Base-by-base conservation (phyloP, 1,139 yeast species). In the Sugiyamaella grinbergsii region DNA sequence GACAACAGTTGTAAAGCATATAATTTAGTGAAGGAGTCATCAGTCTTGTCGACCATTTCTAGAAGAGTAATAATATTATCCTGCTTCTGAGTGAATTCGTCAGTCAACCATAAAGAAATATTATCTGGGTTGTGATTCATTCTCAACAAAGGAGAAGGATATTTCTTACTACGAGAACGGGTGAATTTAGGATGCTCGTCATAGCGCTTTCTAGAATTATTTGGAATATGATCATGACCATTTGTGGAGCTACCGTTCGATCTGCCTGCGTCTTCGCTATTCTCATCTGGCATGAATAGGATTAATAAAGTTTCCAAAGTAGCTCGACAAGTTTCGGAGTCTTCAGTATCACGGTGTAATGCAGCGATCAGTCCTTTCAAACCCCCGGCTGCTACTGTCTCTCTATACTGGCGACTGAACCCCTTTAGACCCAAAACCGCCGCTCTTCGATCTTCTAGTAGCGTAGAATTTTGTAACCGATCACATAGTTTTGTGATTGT, bases 61-160 rank as follows among this genome's bases (percentile, higher is more conserved):
- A 89, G 71, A 44, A 90, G 69, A 3, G 80, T 69, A 20, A 77
- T 74, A 39, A 93, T 74, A 24, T 81, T 77, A 26, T 80, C 83
- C 34, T 75, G 69, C 42, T 69, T 66, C 61, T 66, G 94, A 1
- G 93, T 86, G 61, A 94, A 75, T 59, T 90, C 98, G 69, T 94
- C 98, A 0, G 98, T 90, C 37, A 94, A 85, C 96, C 97, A 91
- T 55, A 90, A 71, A 0, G 96, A 87, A 59, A 94, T 87, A 63
- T 93, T 97, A 13, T 81, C 79, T 26, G 70, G 65, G 6, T 65
- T 20, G 22, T 38, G 37, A 29, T 45, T 29, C 4, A 19, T 23
- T 19, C 26, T 42, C 19, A 45, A 15, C 8, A 50, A 39, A n/a
- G 53, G 53, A 4, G 53, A 50, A 6, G 42, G 32, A 36, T 50